These are phyloP conservation scores for Escovopsis sp. DNA, from an alignment of 2,329 filamentous ascomycete species.

Conservation along the genomic window DNA sequence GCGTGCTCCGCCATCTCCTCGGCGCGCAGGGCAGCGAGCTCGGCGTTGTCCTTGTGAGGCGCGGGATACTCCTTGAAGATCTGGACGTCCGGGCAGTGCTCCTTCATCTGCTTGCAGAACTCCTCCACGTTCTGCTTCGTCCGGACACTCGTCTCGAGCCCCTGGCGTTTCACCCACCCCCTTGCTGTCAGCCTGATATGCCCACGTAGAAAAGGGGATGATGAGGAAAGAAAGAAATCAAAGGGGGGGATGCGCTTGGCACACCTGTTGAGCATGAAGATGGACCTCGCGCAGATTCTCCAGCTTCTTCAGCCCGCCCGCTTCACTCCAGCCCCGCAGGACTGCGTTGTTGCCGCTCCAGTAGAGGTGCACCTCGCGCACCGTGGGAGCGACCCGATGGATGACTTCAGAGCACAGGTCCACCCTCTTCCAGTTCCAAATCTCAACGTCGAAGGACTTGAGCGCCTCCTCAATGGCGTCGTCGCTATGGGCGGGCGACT, in stretches of 20 bases:
- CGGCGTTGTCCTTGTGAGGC: conserved; percentile 1
- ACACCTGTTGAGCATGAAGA: conserved; percentile 9
- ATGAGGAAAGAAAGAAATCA: no score
- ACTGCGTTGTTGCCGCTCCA: conserved; percentile 20
- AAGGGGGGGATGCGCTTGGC: background rate
- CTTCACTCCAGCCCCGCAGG: conserved; percentile 16
- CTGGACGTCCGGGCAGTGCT: conserved; percentile 4
- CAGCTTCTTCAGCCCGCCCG: conserved; percentile 11
- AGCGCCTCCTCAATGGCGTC: conserved; percentile 14
- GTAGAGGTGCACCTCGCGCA: conserved; percentile 11
- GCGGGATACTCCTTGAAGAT: conserved; percentile 5
- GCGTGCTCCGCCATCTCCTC: conserved; percentile 7
- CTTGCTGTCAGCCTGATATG: background rate
- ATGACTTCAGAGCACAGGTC: conserved; percentile 15
- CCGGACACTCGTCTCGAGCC: conserved; percentile 7
- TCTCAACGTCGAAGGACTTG: conserved; percentile 12
- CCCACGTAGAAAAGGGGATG: background rate
- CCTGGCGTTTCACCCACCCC: conserved; percentile 5
- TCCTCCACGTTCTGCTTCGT: conserved; percentile 7
- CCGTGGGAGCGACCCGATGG: conserved; percentile 3
- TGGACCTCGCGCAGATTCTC: conserved; percentile 11
- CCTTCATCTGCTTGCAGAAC: conserved; percentile 7
- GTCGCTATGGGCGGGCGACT: conserved; percentile 12
- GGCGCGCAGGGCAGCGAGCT: background rate
- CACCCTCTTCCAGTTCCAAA: conserved; percentile 15